These are phyloP conservation scores for Alternaria novae-zelandiae DNA, from an alignment of 2,329 filamentous ascomycete genomes.

Conservation along the genomic window DNA sequence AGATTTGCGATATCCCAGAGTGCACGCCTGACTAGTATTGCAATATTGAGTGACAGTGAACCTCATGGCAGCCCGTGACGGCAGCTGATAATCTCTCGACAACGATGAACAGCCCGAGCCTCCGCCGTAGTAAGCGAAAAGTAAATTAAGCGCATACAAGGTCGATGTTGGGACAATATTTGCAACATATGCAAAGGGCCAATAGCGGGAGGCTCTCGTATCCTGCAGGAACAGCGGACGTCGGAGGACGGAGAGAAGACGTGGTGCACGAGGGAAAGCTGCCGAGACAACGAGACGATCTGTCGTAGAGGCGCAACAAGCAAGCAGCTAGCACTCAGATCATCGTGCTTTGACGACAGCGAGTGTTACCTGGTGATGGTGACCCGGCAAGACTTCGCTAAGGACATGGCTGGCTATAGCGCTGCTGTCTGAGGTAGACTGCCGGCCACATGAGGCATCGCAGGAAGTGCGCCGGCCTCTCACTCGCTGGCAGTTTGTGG, in stretches of 20 bases:
- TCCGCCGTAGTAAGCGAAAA: slow-evolving; percentile 14
- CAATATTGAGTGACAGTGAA: background rate
- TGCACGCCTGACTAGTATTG: background rate
- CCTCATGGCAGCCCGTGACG: slow-evolving; percentile 14
- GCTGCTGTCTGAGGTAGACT: slow-evolving; percentile 27
- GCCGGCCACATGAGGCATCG: slow-evolving; percentile 22
- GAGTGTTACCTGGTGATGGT: slow-evolving; percentile 22
- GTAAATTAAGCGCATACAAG: slow-evolving; percentile 39
- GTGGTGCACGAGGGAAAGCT: slow-evolving; percentile 13
- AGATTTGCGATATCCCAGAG: background rate
- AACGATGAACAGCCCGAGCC: slow-evolving; percentile 7
- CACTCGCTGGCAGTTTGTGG: slow-evolving; percentile 24
- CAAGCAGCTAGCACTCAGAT: slow-evolving; percentile 31
- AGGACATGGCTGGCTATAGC: slow-evolving; percentile 37
- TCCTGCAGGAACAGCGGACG: slow-evolving; percentile 34
- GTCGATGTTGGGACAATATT: slow-evolving; percentile 31
- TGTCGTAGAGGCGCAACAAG: slow-evolving; percentile 15
- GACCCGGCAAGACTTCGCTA: slow-evolving; percentile 30
- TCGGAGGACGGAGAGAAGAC: slow-evolving; percentile 10
- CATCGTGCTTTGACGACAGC: slow-evolving; percentile 20
- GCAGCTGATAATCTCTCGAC: slow-evolving; percentile 26
- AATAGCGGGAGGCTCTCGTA: slow-evolving; percentile 28
- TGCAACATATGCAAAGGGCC: slow-evolving; percentile 25
- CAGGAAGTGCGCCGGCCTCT: slow-evolving; percentile 7
- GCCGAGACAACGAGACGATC: slow-evolving; percentile 13